Base-by-base conservation (phyloP, 2,329 filamentous ascomycete species). In the Calcarisporium arbuscula region DNA sequence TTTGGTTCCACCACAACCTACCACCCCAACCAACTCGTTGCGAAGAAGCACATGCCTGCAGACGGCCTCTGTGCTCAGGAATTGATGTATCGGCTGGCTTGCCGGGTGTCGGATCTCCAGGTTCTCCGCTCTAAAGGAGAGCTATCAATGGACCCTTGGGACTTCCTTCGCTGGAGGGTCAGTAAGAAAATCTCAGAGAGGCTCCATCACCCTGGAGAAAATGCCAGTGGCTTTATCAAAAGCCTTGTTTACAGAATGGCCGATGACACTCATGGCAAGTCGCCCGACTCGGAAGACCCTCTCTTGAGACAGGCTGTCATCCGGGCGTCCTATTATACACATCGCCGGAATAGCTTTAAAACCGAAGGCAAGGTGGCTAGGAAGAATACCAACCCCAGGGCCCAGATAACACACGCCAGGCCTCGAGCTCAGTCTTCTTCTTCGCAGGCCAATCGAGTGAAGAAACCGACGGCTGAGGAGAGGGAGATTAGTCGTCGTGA, bases 161-260 rank as follows among this genome's bases (percentile, higher is more conserved):
- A 62, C 38, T 64, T 64, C 31, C 42, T 62, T 26, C 49, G 61
- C 14, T 63, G 57, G 59, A 47, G 57, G 15, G 41, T 59, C 6
- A 32, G 36, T 7, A 48, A 49, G 19, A 34, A 49, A 12, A 21
- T 27, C 4, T 21, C 38, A 8, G 34, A 44, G 15, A 19, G 33
- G 14, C 34, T 42, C 9, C 6, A n/a, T 14, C 18, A 25, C 10
- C 30, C 35, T 1, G 44, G 39, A 16, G 30, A 44, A n/a, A 43
- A 18, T 6, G 26, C 40, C n/a, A 38, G n/a, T 2, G 4, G 16
- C 0, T 32, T 45, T 10, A 35, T 54, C 22, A 32, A 39, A 5
- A 37, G 38, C 0, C 28, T 47, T 9, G 37, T 51, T 12, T 35
- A 34, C 28, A 42, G 28, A 17, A 38, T 53, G 4, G 33, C 30